These are phyloP conservation scores for Cryptococcus amylolentus DNA, from an alignment of 1,284 basidiomycete species.

Conservation along the genomic window DNA sequence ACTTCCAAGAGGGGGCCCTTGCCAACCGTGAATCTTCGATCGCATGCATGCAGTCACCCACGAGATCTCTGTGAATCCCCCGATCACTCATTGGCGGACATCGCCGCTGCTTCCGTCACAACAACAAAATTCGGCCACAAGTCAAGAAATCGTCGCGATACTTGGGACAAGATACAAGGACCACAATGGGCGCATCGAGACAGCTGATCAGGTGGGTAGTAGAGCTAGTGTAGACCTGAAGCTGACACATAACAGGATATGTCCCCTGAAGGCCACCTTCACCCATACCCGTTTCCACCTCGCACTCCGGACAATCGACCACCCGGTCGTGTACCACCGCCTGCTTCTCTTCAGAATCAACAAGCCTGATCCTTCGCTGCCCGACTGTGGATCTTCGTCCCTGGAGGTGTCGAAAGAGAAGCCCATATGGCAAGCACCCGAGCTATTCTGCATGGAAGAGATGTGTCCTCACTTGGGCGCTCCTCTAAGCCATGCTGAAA, in stretches of 20 bases:
- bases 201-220: background rate
- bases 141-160: background rate
- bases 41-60: too few species aligned
- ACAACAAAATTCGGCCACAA: background rate
- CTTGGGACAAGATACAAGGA: background rate
- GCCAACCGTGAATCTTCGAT: too few species aligned
- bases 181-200: background rate
- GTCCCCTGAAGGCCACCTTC: constrained; percentile 54
- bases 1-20: too few species aligned
- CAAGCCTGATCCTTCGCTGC: constrained; percentile 44
- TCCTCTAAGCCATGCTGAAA: constrained; percentile 64
- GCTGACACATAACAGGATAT: constrained; percentile 52
- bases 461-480: constrained; percentile 80
- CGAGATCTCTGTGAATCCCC: too few species aligned
- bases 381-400: constrained; percentile 7
- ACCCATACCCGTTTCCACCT: constrained; percentile 67
- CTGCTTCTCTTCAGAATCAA: constrained; percentile 67
- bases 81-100: too few species aligned
- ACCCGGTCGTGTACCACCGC: constrained; percentile 59
- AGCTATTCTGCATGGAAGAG: constrained; percentile 80
- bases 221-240: constrained; percentile 28
- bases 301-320: constrained; percentile 62
- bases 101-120: too few species aligned
- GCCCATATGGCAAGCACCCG: constrained; percentile 39
- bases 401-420: constrained; percentile 6